These are phyloP conservation scores for Metarhizium robertsii DNA, from an alignment of 2,329 filamentous ascomycete species.

Conservation along the genomic window DNA sequence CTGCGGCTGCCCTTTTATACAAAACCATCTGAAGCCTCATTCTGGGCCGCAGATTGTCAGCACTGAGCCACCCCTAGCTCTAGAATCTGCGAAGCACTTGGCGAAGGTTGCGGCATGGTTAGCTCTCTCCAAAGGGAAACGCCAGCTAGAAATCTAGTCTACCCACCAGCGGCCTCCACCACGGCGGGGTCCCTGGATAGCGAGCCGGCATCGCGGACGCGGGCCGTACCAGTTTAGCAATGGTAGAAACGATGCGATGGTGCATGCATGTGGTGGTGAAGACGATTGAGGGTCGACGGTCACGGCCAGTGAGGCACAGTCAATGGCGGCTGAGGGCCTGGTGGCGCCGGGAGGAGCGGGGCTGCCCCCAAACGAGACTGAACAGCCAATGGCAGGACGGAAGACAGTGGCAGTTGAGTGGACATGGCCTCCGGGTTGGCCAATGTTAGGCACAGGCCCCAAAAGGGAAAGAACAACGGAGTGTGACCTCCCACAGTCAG, in stretches of 20 bases:
- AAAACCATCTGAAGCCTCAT: background rate
- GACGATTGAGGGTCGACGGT: background rate
- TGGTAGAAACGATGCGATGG: background rate
- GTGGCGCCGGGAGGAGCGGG: background rate
- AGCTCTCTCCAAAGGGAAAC: too few species aligned
- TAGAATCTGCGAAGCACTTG: background rate
- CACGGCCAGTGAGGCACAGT: background rate
- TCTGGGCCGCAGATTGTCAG: background rate
- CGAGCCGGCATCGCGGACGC: background rate
- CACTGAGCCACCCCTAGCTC: background rate
- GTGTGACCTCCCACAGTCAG: background rate
- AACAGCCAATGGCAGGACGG: background rate
- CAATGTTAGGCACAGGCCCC: background rate
- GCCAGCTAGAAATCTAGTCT: background rate
- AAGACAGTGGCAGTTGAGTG: background rate
- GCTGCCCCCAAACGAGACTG: background rate
- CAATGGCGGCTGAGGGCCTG: background rate
- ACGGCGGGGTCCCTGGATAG: background rate
- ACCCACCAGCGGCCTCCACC: background rate
- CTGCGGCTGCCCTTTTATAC: background rate
- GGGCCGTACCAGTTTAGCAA: background rate
- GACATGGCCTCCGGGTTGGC: background rate
- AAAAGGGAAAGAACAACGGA: background rate
- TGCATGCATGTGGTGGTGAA: background rate
- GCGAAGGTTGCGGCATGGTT: too few species aligned